Percentiles rank a stretch among this genome's conserved stretches.
These are phyloP conservation scores for Eutrema japonicum DNA, from an alignment of 345 rosid genomes.

Conservation along the genomic window DNA sequence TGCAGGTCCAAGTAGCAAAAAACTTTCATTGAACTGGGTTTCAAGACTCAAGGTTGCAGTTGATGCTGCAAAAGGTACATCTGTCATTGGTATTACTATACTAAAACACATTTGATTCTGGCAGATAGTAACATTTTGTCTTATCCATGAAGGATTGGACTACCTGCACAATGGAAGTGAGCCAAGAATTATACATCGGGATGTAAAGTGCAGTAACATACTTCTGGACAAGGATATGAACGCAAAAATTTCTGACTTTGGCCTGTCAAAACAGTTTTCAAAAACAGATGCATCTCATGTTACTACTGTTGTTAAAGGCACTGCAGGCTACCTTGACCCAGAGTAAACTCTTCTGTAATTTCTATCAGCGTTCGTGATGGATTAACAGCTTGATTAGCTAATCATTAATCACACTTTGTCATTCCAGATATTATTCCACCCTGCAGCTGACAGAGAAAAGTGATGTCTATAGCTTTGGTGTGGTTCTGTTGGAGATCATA, in stretches of 20 bases:
- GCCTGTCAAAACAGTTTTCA: constrained; percentile 43
- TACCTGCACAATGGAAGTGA: constrained; percentile 88
- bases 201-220: constrained; percentile 86
- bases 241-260: constrained; percentile 50
- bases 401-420: constrained; percentile 7
- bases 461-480: constrained; percentile 91
- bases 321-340: constrained; percentile 95
- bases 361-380: neutral
- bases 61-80: constrained; percentile 90
- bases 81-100: neutral
- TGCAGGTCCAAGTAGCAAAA: constrained; percentile 63
- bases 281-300: constrained; percentile 81
- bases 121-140: constrained; percentile 20
- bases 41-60: constrained; percentile 87
- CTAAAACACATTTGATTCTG: constrained; percentile 5
- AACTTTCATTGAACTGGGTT: constrained; percentile 76
- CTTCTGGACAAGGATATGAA: constrained; percentile 84
- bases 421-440: constrained; percentile 79
- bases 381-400: constrained; percentile 13
- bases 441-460: constrained; percentile 93
- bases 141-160: constrained; percentile 68
- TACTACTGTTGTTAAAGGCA: constrained; percentile 90
- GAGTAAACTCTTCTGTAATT: constrained; percentile 56
- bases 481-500: constrained; percentile 85
- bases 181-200: constrained; percentile 88